Evolutionary conservation across 176 grass and related monocot genomes (phyloP).

Genomic region (Pontederia crassipes): DNA sequence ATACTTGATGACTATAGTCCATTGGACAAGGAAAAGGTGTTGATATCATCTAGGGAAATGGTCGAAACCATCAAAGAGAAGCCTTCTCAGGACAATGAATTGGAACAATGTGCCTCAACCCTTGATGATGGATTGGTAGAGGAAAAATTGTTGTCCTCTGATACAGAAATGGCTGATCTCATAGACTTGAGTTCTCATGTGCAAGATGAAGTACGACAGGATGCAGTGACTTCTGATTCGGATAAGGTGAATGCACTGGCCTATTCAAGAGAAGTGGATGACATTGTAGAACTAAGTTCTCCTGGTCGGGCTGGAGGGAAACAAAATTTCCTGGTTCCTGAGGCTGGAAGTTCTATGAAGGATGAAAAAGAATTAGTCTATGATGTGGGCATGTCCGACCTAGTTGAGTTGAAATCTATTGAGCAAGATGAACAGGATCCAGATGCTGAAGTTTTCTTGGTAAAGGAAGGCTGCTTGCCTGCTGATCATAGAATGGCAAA

Average conservation of each 20-base stretch:
- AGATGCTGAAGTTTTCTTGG: too few relatives aligned
- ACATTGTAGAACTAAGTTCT: background rate
- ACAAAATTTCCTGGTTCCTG: too few relatives aligned
- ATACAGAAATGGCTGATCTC: background rate
- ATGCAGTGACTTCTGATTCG: background rate
- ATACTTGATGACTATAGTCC: slow-evolving; percentile 4
- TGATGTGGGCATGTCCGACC: too few relatives aligned
- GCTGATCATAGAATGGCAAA: too few relatives aligned
- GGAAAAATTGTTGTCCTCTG: background rate
- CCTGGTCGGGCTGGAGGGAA: too few relatives aligned
- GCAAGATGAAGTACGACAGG: background rate
- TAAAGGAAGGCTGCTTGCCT: too few relatives aligned
- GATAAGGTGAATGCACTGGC: background rate
- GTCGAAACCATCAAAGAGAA: background rate
- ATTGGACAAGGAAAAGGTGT: slow-evolving; percentile 26
- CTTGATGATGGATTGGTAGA: background rate
- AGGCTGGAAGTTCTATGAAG: too few relatives aligned
- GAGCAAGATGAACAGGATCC: too few relatives aligned
- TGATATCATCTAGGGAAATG: slow-evolving; percentile 25
- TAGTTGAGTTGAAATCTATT: too few relatives aligned
- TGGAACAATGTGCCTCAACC: background rate
- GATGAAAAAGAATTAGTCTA: too few relatives aligned
- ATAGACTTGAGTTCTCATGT: background rate
- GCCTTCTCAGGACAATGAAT: background rate
- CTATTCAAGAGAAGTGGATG: background rate